phyloP scores from a whole-genome alignment of 2,329 filamentous ascomycete species.

The Chaetomium sp. region DNA sequence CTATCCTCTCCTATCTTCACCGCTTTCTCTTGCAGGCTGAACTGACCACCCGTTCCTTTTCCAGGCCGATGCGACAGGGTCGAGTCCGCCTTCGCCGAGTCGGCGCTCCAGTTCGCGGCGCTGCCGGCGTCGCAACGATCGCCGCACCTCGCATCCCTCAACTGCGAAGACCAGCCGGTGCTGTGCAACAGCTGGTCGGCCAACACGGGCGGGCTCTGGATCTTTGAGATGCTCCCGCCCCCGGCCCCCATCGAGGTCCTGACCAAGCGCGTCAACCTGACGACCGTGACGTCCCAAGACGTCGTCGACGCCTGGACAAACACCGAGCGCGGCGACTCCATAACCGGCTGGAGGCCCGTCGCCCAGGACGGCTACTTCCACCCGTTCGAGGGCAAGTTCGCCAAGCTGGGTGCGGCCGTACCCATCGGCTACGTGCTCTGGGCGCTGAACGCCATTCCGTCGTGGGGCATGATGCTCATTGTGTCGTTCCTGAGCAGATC shows the following conservation, averaged over 20 bases:
- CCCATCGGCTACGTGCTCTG: conserved; percentile 70
- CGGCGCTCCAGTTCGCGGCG: conserved; percentile 63
- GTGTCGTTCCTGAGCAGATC: conserved; percentile 72
- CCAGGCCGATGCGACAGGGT: conserved; percentile 65
- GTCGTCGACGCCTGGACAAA: conserved; percentile 57
- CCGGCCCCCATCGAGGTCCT: conserved; percentile 66
- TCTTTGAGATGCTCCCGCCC: conserved; percentile 67
- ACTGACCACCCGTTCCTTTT: not conserved
- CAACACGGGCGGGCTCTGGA: conserved; percentile 65
- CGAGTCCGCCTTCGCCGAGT: conserved; percentile 68
- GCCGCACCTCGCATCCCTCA: conserved; percentile 68
- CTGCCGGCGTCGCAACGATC: conserved; percentile 50
- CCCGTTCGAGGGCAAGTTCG: conserved; percentile 70
- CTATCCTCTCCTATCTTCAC: not conserved
- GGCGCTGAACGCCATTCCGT: conserved; percentile 66
- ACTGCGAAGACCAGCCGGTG: conserved; percentile 74
- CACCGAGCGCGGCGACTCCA: conserved; percentile 52
- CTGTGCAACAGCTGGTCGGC: conserved; percentile 76
- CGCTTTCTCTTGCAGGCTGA: not conserved
- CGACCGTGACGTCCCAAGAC: conserved; percentile 65
- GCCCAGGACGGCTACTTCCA: conserved; percentile 67
- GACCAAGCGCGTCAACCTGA: conserved; percentile 68
- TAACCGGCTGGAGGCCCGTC: conserved; percentile 46
- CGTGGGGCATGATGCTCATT: conserved; percentile 77
- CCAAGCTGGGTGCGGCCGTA: conserved; percentile 62